These are phyloP conservation scores for Globisporangium abappressorium DNA, from an alignment of 352 stramenopile genomes.

Conservation along the genomic window DNA sequence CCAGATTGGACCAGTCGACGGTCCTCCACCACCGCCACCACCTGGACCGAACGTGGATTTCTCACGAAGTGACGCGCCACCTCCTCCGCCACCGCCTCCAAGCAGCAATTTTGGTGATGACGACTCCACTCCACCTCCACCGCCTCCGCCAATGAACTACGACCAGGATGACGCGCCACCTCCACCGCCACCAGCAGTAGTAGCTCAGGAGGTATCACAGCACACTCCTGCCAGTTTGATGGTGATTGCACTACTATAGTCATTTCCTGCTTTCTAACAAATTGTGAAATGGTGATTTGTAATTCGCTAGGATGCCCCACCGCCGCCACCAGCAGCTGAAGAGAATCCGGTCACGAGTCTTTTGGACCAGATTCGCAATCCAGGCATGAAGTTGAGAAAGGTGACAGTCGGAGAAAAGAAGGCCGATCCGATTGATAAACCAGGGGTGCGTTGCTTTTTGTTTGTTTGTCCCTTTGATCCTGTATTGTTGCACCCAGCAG, in stretches of 20 bases:
- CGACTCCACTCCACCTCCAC: constrained; percentile 39
- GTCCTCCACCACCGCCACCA: constrained; percentile 57
- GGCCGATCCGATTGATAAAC: constrained; percentile 27
- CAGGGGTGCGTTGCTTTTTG: constrained; percentile 22
- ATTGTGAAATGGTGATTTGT: background rate
- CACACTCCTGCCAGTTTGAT: background rate
- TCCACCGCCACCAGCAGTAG: constrained; percentile 35
- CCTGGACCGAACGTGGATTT: constrained; percentile 61
- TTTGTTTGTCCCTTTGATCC: background rate
- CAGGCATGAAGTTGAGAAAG: constrained; percentile 51
- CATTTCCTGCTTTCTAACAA: background rate
- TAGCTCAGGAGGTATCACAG: constrained; percentile 30
- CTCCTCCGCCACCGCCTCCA: constrained; percentile 51
- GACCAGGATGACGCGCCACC: constrained; percentile 36
- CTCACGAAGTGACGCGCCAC: constrained; percentile 31
- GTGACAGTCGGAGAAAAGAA: constrained; percentile 33
- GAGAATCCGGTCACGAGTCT: constrained; percentile 39
- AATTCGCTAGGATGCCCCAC: constrained; percentile 27
- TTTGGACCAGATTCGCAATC: constrained; percentile 63
- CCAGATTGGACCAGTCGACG: constrained; percentile 68
- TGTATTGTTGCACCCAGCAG: background rate
- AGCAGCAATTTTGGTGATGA: constrained; percentile 40
- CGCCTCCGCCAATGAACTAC: constrained; percentile 32
- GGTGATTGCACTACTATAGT: background rate
- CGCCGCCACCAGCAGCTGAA: constrained; percentile 22